A percentile compares a stretch with the other conserved stretches of the same genome.
Conservation (phyloP, 1,139 yeast genomes). For the Candida frijolesensis region DNA sequence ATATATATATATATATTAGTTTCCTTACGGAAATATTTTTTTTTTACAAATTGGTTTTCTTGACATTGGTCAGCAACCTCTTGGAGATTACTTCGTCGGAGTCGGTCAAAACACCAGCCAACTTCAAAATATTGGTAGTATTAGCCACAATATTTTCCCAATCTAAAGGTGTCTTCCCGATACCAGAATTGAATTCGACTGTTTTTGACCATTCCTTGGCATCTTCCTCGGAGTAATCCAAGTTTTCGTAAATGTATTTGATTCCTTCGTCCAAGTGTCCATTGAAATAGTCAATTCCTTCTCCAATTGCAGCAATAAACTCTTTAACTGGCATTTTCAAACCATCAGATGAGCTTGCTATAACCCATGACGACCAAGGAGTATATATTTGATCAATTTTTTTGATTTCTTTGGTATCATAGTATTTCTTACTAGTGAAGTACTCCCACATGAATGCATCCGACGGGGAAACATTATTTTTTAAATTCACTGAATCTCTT, state of each 20-base stretch:
- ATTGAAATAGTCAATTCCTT: conserved; percentile 70
- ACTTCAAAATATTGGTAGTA: conserved; percentile 58
- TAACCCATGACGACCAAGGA: conserved; percentile 97
- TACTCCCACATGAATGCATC: conserved; percentile 98
- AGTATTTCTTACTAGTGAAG: conserved; percentile 84
- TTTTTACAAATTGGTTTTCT: conserved; percentile 12
- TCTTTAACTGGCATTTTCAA: conserved; percentile 32
- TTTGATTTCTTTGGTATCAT: conserved; percentile 77
- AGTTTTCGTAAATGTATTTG: conserved; percentile 59
- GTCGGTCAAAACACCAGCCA: conserved; percentile 60
- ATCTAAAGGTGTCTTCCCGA: conserved; percentile 48
- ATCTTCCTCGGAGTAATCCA: conserved; percentile 78
- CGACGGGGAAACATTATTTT: conserved; percentile 38
- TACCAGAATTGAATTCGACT: conserved; percentile 59
- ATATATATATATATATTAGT: neutral
- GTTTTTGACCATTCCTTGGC: conserved; percentile 81
- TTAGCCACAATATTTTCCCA: conserved; percentile 53
- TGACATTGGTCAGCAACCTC: conserved; percentile 35
- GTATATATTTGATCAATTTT: conserved; percentile 86
- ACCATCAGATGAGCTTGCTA: conserved; percentile 51
- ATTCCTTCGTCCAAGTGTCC: conserved; percentile 65
- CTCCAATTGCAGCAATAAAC: conserved; percentile 57
- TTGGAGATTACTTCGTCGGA: conserved; percentile 29
- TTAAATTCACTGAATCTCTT: conserved; percentile 74
- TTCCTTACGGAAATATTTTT: neutral